Evolutionary conservation across 108 stramenopile species (phyloP).

Genomic region (Parietichytrium sp.): DNA sequence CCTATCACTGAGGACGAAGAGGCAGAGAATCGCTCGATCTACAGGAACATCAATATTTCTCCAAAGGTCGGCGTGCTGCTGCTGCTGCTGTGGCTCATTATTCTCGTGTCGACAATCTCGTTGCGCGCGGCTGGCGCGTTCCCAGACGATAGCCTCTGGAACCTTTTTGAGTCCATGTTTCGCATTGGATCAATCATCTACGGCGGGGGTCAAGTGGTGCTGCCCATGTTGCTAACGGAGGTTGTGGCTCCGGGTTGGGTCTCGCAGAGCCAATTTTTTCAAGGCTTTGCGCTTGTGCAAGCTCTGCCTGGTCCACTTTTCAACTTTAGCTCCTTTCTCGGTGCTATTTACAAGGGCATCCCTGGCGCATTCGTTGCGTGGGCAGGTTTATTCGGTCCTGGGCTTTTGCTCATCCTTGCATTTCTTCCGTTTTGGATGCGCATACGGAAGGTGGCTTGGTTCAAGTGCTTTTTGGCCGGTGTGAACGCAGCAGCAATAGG

Average conservation of each 20-base stretch:
- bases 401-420: constrained; percentile 82
- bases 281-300: constrained; percentile 74
- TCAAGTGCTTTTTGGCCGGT: constrained; percentile 75
- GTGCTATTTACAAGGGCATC: constrained; percentile 77
- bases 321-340: constrained; percentile 87
- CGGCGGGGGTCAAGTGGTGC: constrained; percentile 86
- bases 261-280: constrained; percentile 71
- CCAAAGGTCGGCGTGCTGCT: constrained; percentile 66
- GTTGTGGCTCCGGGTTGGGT: constrained; percentile 83
- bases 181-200: constrained; percentile 84
- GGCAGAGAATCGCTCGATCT: constrained; percentile 58
- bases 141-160: constrained; percentile 66
- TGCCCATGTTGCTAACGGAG: constrained; percentile 86
- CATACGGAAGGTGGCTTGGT: constrained; percentile 72
- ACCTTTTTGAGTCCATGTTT: constrained; percentile 83
- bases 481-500: constrained; percentile 81
- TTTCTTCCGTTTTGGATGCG: constrained; percentile 84
- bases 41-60: constrained; percentile 74
- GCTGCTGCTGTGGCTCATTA: constrained; percentile 66
- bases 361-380: constrained; percentile 78
- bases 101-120: constrained; percentile 61
- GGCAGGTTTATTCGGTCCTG: constrained; percentile 81
- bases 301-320: constrained; percentile 74
- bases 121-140: constrained; percentile 55
- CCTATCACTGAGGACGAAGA: constrained; percentile 64